A percentile compares a stretch with the other conserved stretches of the same genome.
phyloP scores from a whole-genome alignment of 495 filamentous ascomycete species.

The Aspergillus saccharolyticus region DNA sequence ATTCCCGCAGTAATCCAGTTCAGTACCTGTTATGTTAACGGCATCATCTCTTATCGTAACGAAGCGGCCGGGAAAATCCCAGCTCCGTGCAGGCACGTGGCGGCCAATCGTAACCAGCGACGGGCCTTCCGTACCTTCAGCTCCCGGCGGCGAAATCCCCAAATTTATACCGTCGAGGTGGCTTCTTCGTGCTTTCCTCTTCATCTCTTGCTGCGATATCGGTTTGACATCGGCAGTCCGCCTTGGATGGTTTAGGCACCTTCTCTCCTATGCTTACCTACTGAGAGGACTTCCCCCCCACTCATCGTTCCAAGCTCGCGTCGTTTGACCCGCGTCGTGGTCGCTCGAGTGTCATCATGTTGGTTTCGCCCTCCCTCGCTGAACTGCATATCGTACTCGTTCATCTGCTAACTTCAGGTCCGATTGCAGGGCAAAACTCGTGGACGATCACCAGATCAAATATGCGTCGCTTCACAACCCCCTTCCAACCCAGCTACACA shows the following conservation, averaged over 20 bases:
- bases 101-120: constrained; percentile 18
- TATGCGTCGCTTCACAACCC: constrained; percentile 84
- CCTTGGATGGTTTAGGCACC: constrained; percentile 7
- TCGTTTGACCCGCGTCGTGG: constrained; percentile 32
- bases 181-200: constrained; percentile 33
- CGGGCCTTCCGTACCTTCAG: constrained; percentile 8
- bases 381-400: constrained; percentile 13
- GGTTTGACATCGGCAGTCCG: background rate
- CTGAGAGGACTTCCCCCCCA: constrained; percentile 13
- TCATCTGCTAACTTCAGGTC: constrained; percentile 18
- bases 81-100: constrained; percentile 23
- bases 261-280: constrained; percentile 29
- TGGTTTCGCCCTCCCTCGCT: constrained; percentile 13
- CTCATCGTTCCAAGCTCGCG: constrained; percentile 8
- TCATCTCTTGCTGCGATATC: background rate
- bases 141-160: constrained; percentile 29
- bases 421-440: constrained; percentile 62
- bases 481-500: constrained; percentile 71
- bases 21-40: too few relatives aligned
- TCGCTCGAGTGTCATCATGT: constrained; percentile 38
- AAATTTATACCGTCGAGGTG: constrained; percentile 38
- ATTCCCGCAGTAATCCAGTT: too few relatives aligned
- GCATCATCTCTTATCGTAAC: background rate
- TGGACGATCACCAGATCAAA: constrained; percentile 85
- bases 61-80: constrained; percentile 18